phyloP scores from a whole-genome alignment of 192 early-diverging fungal genomes.

The Pilobolus umbonatus region DNA sequence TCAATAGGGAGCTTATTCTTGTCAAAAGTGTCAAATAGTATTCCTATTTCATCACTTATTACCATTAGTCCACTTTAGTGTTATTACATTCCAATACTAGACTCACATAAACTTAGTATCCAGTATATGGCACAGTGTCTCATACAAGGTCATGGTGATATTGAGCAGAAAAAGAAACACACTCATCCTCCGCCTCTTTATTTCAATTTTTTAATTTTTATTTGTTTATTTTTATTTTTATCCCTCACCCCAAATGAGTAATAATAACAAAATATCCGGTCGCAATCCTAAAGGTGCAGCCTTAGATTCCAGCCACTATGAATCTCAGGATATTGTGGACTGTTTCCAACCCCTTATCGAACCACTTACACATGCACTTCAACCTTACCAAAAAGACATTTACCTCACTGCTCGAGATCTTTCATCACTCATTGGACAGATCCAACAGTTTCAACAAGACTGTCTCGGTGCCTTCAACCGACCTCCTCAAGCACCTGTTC shows the following conservation, averaged over 20 bases:
- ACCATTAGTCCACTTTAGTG: no score
- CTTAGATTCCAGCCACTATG: slow-evolving; percentile 34
- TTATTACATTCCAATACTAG: no score
- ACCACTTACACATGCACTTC: slow-evolving; percentile 35
- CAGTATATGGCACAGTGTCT: no score
- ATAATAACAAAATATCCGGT: slow-evolving; percentile 9
- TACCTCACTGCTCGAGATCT: slow-evolving; percentile 37
- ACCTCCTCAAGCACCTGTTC: slow-evolving; percentile 13
- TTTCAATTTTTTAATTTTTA: no score
- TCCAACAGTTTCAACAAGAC: slow-evolving; percentile 54
- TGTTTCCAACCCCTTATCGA: slow-evolving; percentile 38
- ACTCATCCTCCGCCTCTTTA: no score
- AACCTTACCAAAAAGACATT: slow-evolving; percentile 15
- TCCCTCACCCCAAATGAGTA: no score
- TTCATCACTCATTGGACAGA: slow-evolving; percentile 34
- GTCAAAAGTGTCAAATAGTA: slow-evolving; percentile 5
- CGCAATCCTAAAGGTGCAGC: slow-evolving; percentile 20
- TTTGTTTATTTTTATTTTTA: no score
- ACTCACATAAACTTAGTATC: no score
- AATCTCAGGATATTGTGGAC: slow-evolving; percentile 32
- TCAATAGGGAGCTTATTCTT: background rate
- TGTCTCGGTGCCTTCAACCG: slow-evolving; percentile 33
- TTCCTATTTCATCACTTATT: slow-evolving; percentile 25
- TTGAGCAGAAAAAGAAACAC: no score
- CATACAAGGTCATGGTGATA: no score